Percentiles rank a stretch among this genome's conserved stretches.
Conservation (phyloP, 352 stramenopile genomes). For the Phytophthora tubulina region DNA sequence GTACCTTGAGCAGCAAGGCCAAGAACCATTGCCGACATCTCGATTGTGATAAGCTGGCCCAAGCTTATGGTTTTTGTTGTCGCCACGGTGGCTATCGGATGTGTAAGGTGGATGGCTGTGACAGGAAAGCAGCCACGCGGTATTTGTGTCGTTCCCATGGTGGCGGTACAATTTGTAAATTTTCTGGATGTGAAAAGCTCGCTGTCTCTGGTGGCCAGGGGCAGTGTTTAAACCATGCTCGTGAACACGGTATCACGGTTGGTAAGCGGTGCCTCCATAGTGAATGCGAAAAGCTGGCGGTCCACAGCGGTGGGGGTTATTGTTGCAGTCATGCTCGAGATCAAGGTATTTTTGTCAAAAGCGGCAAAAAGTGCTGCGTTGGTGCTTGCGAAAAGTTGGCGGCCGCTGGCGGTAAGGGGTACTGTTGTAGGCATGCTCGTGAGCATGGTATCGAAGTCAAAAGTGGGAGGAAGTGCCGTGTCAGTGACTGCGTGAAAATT, state of each 20-base stretch:
- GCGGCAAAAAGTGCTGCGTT: too few relatives aligned
- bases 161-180: constrained; percentile 3
- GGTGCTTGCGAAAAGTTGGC: too few relatives aligned
- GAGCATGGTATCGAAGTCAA: too few relatives aligned
- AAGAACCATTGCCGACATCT: neutral
- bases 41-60: neutral
- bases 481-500: too few relatives aligned
- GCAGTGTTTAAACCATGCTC: constrained; percentile 4
- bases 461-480: too few relatives aligned
- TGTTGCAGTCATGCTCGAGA: too few relatives aligned
- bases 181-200: neutral
- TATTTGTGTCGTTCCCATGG: neutral
- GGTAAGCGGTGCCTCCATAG: too few relatives aligned
- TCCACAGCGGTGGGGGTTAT: too few relatives aligned
- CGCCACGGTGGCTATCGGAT: constrained; percentile 4
- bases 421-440: too few relatives aligned
- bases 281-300: too few relatives aligned
- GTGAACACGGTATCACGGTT: neutral
- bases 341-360: too few relatives aligned
- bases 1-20: neutral
- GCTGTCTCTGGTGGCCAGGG: neutral
- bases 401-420: too few relatives aligned
- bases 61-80: constrained; percentile 2
- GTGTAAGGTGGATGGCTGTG: constrained; percentile 17
- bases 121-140: neutral